A percentile compares a stretch with the other conserved stretches of the same genome.
Conservation (phyloP, 176 grass and related monocot species). For the Aegilops longissima region DNA sequence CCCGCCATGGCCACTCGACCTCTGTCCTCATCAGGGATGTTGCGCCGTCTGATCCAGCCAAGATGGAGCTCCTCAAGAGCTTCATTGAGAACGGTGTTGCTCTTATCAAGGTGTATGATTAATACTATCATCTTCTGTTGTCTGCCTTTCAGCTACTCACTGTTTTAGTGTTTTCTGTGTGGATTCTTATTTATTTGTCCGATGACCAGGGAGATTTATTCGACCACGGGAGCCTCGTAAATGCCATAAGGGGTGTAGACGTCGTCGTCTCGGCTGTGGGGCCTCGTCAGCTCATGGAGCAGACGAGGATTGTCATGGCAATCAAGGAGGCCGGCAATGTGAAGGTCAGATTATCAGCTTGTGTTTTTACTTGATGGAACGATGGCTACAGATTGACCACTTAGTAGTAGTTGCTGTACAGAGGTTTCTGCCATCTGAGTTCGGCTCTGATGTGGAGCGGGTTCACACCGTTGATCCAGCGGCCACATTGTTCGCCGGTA, state of each 20-base stretch:
- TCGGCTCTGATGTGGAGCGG: not conserved
- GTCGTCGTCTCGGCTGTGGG: slow-evolving; percentile 40
- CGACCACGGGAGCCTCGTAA: not conserved
- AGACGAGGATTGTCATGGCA: slow-evolving; percentile 43
- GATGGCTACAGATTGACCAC: not conserved
- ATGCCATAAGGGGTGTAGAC: not conserved
- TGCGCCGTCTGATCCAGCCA: slow-evolving; percentile 25
- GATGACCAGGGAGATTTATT: not conserved
- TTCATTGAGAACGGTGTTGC: slow-evolving; percentile 44
- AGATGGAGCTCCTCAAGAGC: slow-evolving; percentile 36
- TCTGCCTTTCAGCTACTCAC: not conserved
- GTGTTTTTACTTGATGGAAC: not conserved
- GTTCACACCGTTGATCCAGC: not conserved
- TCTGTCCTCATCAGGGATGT: slow-evolving; percentile 40
- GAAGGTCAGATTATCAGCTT: slow-evolving; percentile 1
- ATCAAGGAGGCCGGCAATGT: slow-evolving; percentile 51
- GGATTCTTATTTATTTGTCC: not conserved
- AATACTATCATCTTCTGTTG: not conserved
- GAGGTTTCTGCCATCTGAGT: slow-evolving; percentile 44
- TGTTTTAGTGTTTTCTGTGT: not conserved
- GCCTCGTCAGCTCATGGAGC: slow-evolving; percentile 11
- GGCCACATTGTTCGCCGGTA: not conserved
- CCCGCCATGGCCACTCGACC: slow-evolving; percentile 40
- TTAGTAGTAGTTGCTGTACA: not conserved
- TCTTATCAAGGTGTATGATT: not conserved